phyloP scores from a whole-genome alignment of 495 filamentous ascomycete species.

The Hypoxylon lienhwacheense region DNA sequence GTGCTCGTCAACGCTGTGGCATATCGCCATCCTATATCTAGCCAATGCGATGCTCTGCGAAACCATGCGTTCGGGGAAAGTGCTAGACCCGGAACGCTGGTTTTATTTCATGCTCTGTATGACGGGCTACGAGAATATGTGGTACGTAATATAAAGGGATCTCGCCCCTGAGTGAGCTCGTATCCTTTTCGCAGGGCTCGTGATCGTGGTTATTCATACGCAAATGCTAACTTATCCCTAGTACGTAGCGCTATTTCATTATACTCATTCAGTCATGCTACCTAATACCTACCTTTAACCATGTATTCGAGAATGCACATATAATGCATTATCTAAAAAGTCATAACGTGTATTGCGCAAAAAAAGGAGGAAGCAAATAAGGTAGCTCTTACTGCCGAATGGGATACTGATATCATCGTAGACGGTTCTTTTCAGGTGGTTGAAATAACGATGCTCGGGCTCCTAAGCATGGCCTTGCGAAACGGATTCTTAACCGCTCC shows the following conservation, averaged over 20 bases:
- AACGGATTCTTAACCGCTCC: slow-evolving; percentile 17
- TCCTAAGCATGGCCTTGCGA: slow-evolving; percentile 34
- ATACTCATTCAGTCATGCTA: background rate
- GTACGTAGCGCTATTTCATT: slow-evolving; percentile 16
- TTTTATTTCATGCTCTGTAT: slow-evolving; percentile 38
- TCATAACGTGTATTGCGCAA: background rate
- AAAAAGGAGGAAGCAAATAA: no score
- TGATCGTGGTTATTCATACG: background rate
- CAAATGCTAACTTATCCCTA: slow-evolving; percentile 12
- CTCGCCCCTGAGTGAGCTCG: background rate
- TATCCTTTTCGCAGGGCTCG: background rate
- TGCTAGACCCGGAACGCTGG: slow-evolving; percentile 24
- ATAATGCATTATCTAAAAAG: background rate
- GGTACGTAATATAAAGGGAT: slow-evolving; percentile 15
- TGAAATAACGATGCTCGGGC: slow-evolving; percentile 22
- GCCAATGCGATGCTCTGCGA: slow-evolving; percentile 35
- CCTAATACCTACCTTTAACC: no score
- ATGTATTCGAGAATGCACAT: background rate
- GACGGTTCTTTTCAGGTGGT: slow-evolving; percentile 25
- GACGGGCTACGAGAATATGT: slow-evolving; percentile 30
- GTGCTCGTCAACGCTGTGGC: slow-evolving; percentile 26
- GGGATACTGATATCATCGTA: slow-evolving; percentile 12
- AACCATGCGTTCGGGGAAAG: slow-evolving; percentile 23
- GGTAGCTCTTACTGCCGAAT: background rate
- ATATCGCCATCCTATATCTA: slow-evolving; percentile 32